Evolutionary conservation across 164 flowering plant species (phyloP).

Genomic region (Brasenia schreberi): DNA sequence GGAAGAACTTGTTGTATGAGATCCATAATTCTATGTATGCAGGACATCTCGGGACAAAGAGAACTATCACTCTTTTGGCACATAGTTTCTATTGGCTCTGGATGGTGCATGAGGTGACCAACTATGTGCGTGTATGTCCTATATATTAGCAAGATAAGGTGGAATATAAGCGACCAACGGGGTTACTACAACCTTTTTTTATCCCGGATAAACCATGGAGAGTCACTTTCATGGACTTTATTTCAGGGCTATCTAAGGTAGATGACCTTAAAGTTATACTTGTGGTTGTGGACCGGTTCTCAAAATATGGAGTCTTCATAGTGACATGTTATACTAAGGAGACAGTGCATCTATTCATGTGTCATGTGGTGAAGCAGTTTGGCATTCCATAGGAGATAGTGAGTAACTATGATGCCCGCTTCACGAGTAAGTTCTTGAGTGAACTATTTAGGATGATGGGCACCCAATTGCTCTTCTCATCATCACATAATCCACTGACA

Average conservation of each 20-base stretch:
- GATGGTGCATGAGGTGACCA: neutral
- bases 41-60: neutral
- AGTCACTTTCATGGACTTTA: slow-evolving; percentile 3
- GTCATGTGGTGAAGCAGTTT: too few relatives aligned
- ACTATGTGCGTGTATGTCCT: neutral
- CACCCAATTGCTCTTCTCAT: too few relatives aligned
- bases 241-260: neutral
- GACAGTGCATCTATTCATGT: neutral
- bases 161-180: neutral
- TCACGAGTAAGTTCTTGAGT: too few relatives aligned
- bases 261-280: neutral
- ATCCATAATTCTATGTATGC: neutral
- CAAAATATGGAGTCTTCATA: too few relatives aligned
- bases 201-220: neutral
- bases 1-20: neutral
- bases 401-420: too few relatives aligned
- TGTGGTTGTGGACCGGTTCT: slow-evolving; percentile 1
- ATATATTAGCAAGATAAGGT: slow-evolving; percentile 2
- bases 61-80: neutral
- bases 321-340: neutral
- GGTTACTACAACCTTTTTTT: slow-evolving; percentile 1
- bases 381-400: too few relatives aligned
- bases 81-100: neutral
- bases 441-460: too few relatives aligned
- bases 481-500: too few relatives aligned